Evolutionary conservation across 2,329 filamentous ascomycete genomes (phyloP), one percentile per base, ranked within the genome.

Genomic region (Stagonosporopsis chrysanthemi): DNA sequence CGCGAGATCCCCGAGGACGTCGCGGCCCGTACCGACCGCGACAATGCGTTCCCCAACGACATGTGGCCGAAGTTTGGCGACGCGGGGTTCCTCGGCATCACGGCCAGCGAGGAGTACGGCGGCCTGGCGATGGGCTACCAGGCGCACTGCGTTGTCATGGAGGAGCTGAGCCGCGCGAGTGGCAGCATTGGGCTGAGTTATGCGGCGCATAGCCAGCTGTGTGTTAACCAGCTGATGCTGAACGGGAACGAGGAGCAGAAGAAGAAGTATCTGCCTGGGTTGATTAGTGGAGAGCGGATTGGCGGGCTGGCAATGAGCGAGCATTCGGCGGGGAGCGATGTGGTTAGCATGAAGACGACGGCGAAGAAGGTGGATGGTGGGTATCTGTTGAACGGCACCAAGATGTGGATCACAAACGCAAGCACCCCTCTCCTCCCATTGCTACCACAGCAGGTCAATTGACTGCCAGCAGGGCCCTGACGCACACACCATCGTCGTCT

Each of bases 351-450:
- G 94, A 91, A 93, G 75, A 96, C 89, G 41, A 89, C 86, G 3
- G 94, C 93, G 0, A 90, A 86, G 74, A 83, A 86, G 62, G 90
- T 91, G 11, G 90, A 95, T 68, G 93, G 92, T 33, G 94, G 94
- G 26, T 97, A 90, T 76, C 61, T 93, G 19, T 81, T 99, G 52
- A 92, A 93, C 71, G 94, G 93, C 29, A 91, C 89, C 59, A 97
- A 99, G 83, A 97, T 98, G 94, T 99, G 94, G 94, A 99, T 99
- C 75, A 99, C 94, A 61, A 99, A 99, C 78, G 91, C 84, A 65
- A 40, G 77, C 68, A 17, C n/a, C 4, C 24, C 7, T 9, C n/a
- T 17, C 1, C 6, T 24, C 19, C 15, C 4, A 28, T 3, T 12
- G 2, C 33, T 24, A 8, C 7, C 12, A 8, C n/a, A 7, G 35